phyloP scores from a whole-genome alignment of 2,329 filamentous ascomycete genomes.

The Penicillium verrucosum region DNA sequence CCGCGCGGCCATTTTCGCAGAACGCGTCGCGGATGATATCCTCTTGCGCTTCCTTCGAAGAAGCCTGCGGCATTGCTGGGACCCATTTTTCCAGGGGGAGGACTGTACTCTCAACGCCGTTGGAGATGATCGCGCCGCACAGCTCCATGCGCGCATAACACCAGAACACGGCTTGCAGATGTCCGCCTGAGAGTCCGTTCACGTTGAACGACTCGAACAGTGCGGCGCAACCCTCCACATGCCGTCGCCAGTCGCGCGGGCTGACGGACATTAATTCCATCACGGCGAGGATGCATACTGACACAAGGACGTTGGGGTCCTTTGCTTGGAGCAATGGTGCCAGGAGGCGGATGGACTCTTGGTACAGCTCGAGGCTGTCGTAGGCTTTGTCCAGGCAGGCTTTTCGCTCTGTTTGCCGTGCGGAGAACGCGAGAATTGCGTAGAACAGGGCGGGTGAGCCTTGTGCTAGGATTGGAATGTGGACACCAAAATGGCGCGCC shows the following conservation, averaged over 20 bases:
- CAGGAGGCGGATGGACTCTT: conserved; percentile 49
- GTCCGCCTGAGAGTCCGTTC: conserved; percentile 49
- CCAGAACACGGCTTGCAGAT: conserved; percentile 55
- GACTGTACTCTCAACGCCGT: conserved; percentile 47
- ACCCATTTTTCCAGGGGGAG: conserved; percentile 51
- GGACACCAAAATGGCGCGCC: conserved; percentile 50
- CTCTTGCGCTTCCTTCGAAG: conserved; percentile 31
- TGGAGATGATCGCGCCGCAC: conserved; percentile 54
- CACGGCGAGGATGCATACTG: conserved; percentile 52
- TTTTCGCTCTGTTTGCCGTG: conserved; percentile 50
- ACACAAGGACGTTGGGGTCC: conserved; percentile 49
- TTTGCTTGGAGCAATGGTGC: conserved; percentile 47
- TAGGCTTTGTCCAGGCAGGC: conserved; percentile 43
- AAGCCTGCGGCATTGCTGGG: conserved; percentile 31
- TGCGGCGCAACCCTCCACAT: conserved; percentile 55
- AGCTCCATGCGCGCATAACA: conserved; percentile 56
- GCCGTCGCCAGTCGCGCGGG: conserved; percentile 50
- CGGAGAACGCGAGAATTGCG: conserved; percentile 52
- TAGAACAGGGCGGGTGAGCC: conserved; percentile 46
- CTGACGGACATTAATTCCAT: conserved; percentile 51
- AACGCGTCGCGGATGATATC: conserved; percentile 22
- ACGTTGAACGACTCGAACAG: conserved; percentile 51
- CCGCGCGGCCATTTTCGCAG: conserved; percentile 16
- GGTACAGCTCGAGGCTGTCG: conserved; percentile 52
- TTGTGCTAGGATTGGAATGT: conserved; percentile 49